Evolutionary conservation across 805 yeast genomes (phyloP).

Genomic region (Wickerhamomyces strasburgensis): DNA sequence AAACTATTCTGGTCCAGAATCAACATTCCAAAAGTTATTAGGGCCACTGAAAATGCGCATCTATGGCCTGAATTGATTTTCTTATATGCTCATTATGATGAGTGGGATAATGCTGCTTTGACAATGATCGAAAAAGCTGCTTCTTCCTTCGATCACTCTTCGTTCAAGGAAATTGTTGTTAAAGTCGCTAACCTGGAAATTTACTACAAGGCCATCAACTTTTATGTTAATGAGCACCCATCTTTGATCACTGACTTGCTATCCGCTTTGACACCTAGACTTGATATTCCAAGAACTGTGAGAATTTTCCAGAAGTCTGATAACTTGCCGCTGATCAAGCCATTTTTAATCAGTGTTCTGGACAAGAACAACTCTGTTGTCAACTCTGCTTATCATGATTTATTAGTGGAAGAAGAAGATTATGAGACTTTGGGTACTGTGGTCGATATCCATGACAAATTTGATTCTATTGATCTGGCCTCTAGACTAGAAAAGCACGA

Average conservation of each 20-base stretch:
- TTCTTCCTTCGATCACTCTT: conserved; percentile 86
- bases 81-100: conserved; percentile 96
- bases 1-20: conserved; percentile 97
- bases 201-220: conserved; percentile 94
- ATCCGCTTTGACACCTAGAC: conserved; percentile 77
- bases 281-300: conserved; percentile 92
- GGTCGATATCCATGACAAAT: conserved; percentile 86
- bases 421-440: conserved; percentile 83
- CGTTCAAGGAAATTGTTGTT: conserved; percentile 91
- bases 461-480: conserved; percentile 89
- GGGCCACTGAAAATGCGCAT: conserved; percentile 90
- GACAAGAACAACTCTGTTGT: conserved; percentile 87
- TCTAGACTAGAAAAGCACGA: conserved; percentile 89
- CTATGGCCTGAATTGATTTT: conserved; percentile 95
- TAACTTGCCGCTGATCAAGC: conserved; percentile 92
- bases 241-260: conserved; percentile 82
- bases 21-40: conserved; percentile 94
- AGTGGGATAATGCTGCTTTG: conserved; percentile 97
- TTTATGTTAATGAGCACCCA: conserved; percentile 90
- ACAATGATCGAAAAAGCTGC: conserved; percentile 95
- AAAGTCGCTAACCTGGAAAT: conserved; percentile 95
- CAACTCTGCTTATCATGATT: conserved; percentile 91
- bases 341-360: conserved; percentile 88
- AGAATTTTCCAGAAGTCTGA: conserved; percentile 92
- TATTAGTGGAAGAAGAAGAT: conserved; percentile 95